Conservation (phyloP, 1,284 basidiomycete species). For the Cystobasidium slooffiae region DNA sequence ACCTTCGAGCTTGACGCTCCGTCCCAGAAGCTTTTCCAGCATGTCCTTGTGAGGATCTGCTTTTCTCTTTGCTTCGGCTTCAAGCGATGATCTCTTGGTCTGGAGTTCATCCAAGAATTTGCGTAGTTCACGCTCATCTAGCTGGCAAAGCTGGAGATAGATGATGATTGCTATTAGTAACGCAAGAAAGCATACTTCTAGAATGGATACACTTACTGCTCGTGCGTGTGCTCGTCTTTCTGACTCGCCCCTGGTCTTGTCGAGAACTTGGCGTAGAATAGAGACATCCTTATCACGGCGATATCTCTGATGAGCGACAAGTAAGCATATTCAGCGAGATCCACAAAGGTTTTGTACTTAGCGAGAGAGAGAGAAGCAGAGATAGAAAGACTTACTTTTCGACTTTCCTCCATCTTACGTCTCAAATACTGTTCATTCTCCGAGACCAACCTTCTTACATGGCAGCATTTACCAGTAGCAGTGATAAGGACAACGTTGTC, state of each 20-base stretch:
- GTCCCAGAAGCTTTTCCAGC: constrained; percentile 25
- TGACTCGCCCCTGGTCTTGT: background rate
- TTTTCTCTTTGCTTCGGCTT: constrained; percentile 6
- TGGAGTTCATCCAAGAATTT: constrained; percentile 1
- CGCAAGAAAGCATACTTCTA: background rate
- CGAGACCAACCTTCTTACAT: constrained; percentile 2
- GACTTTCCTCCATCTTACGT: background rate
- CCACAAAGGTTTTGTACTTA: background rate
- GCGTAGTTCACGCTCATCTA: constrained; percentile 24
- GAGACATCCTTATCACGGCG: constrained; percentile 20
- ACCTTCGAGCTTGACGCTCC: constrained; percentile 16
- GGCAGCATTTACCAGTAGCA: constrained; percentile 21
- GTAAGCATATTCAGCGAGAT: background rate
- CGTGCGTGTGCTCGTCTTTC: constrained; percentile 9
- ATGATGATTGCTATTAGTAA: background rate
- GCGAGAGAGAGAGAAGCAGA: no score
- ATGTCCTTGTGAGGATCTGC: constrained; percentile 28
- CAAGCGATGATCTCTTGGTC: background rate
- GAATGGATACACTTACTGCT: background rate
- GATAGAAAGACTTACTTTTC: constrained; percentile 10
- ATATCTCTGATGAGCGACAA: background rate
- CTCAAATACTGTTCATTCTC: background rate
- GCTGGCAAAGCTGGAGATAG: constrained; percentile 6
- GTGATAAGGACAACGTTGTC: constrained; percentile 24
- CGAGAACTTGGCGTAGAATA: background rate